Evolutionary conservation across 1,139 yeast genomes (phyloP).

Genomic region (Blastobotrys malaysiensis): DNA sequence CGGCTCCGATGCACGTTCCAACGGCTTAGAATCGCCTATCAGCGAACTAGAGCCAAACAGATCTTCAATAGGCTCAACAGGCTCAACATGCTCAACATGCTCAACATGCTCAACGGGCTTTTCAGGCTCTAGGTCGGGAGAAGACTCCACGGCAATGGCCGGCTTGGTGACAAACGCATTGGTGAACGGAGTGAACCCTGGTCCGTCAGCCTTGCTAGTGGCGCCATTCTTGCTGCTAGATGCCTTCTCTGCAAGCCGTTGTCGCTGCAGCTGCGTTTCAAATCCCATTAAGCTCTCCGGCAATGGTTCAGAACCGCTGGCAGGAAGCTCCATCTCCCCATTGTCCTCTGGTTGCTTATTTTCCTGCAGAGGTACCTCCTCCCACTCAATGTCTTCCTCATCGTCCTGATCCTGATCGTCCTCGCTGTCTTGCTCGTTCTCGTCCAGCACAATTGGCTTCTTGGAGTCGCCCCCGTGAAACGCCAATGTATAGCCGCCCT

Average conservation of each 20-base stretch:
- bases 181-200: neutral
- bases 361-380: constrained; percentile 44
- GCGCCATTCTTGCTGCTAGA: constrained; percentile 9
- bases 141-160: too few species aligned
- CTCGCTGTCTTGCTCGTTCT: constrained; percentile 18
- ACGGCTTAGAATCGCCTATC: neutral
- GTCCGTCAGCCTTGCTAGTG: neutral
- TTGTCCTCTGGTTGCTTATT: neutral
- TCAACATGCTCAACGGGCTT: too few species aligned
- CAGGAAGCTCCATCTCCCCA: neutral
- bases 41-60: neutral
- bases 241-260: constrained; percentile 21
- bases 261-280: constrained; percentile 26
- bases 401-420: constrained; percentile 24
- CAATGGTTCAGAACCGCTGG: neutral
- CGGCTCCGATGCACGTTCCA: neutral
- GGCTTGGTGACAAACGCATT: neutral
- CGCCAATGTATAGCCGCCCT: constrained; percentile 83
- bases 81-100: too few species aligned
- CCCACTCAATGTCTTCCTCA: constrained; percentile 53
- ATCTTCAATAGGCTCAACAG: neutral
- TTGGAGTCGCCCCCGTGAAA: constrained; percentile 40
- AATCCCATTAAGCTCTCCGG: constrained; percentile 20
- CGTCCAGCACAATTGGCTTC: constrained; percentile 16
- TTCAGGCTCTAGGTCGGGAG: neutral